phyloP scores from a whole-genome alignment of 345 rosid genomes.

The Lepidium didymum region DNA sequence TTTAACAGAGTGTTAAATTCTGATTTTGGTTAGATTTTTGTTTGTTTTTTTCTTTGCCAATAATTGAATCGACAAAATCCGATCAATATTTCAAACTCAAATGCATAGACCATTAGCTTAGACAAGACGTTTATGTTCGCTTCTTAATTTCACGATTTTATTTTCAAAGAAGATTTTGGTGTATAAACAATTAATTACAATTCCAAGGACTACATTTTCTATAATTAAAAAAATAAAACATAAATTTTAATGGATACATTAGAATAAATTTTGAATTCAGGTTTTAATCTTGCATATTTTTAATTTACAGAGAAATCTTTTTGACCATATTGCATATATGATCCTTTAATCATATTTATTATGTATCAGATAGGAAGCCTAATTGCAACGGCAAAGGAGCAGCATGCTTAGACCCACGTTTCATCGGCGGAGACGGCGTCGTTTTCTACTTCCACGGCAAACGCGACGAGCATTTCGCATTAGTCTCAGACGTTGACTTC shows the following conservation, averaged over 20 bases:
- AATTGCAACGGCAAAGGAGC: slow-evolving; percentile 41
- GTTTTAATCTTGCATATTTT: not conserved
- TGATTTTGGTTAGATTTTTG: not conserved
- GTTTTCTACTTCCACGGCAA: slow-evolving; percentile 66
- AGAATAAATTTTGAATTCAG: not conserved
- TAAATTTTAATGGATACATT: not conserved
- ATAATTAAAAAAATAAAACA: not conserved
- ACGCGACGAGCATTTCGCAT: slow-evolving; percentile 43
- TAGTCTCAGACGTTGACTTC: slow-evolving; percentile 45
- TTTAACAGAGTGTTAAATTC: not conserved
- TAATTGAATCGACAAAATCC: too few species aligned
- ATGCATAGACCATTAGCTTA: too few species aligned
- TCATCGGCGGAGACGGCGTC: slow-evolving; percentile 56
- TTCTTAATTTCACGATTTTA: not conserved
- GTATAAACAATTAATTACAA: not conserved
- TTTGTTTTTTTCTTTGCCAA: not conserved
- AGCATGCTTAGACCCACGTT: slow-evolving; percentile 58
- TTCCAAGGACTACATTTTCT: too few species aligned
- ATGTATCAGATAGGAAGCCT: slow-evolving; percentile 21
- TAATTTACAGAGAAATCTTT: not conserved
- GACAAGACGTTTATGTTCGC: not conserved
- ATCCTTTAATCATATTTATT: too few species aligned
- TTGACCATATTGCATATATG: not conserved
- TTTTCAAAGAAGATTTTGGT: not conserved
- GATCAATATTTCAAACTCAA: too few species aligned